Conservation (phyloP, 306 rosid species). For the Cicer bijugum region DNA sequence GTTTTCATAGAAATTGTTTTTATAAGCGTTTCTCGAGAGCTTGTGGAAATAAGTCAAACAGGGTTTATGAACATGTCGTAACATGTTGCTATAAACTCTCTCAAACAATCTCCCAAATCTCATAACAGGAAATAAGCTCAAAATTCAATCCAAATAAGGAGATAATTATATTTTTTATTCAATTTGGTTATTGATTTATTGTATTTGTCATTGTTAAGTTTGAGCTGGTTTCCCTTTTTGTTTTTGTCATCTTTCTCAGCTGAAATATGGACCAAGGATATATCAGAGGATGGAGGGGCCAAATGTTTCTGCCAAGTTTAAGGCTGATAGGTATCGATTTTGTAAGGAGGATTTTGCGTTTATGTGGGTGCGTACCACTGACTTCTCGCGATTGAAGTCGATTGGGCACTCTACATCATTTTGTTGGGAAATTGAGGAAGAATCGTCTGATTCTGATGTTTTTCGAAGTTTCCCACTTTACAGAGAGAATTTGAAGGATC, state of each 20-base stretch:
- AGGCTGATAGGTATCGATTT: slow-evolving; percentile 62
- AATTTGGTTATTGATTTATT: background rate
- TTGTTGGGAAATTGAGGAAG: slow-evolving; percentile 73
- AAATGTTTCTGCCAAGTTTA: slow-evolving; percentile 56
- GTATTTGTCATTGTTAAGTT: background rate
- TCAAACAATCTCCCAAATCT: background rate
- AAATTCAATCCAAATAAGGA: background rate
- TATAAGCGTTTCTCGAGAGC: background rate
- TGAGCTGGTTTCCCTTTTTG: background rate
- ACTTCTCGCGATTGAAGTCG: slow-evolving; percentile 65
- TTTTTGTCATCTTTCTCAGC: slow-evolving; percentile 49
- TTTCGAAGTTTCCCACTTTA: slow-evolving; percentile 66
- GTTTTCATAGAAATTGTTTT: background rate
- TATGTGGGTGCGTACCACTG: slow-evolving; percentile 84
- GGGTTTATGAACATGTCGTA: background rate
- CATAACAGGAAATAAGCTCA: background rate
- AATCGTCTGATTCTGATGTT: slow-evolving; percentile 51
- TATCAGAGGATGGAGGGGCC: slow-evolving; percentile 63
- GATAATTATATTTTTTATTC: background rate
- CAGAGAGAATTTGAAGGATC: slow-evolving; percentile 55
- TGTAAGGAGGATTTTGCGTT: slow-evolving; percentile 79
- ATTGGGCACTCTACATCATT: slow-evolving; percentile 75
- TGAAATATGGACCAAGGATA: slow-evolving; percentile 81
- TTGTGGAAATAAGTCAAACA: background rate
- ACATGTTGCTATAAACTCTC: background rate